These are phyloP conservation scores for Lipomyces sp. DNA, from an alignment of 805 yeast species.

Conservation along the genomic window DNA sequence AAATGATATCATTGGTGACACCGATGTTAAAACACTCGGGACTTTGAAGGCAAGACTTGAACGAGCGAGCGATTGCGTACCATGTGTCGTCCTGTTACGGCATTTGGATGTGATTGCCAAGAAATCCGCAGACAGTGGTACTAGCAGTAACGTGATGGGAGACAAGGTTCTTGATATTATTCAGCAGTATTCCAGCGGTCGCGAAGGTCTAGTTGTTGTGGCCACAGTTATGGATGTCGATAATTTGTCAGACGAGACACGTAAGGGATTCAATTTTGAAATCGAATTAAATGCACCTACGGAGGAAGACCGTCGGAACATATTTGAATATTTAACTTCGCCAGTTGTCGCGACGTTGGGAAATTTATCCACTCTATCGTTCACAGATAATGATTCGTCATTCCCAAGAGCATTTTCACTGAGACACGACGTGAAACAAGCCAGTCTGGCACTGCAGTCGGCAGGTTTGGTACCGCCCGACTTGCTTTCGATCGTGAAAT, in stretches of 20 bases:
- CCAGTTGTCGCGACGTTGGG: not conserved
- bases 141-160: constrained; percentile 37
- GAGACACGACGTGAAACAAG: constrained; percentile 52
- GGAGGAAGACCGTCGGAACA: constrained; percentile 65
- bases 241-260: constrained; percentile 58
- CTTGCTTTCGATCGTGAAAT: constrained; percentile 62
- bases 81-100: constrained; percentile 54
- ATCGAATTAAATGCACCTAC: constrained; percentile 71
- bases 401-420: constrained; percentile 33
- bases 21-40: constrained; percentile 78
- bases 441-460: constrained; percentile 70
- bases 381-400: not conserved
- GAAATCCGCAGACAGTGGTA: constrained; percentile 58
- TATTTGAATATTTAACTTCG: constrained; percentile 53
- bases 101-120: constrained; percentile 77
- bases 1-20: constrained; percentile 61
- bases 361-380: not conserved
- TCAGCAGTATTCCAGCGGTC: constrained; percentile 49
- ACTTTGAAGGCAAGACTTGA: constrained; percentile 73
- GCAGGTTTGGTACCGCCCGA: constrained; percentile 92
- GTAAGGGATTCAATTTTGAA: constrained; percentile 73
- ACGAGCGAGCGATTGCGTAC: constrained; percentile 47
- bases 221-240: constrained; percentile 71
- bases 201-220: constrained; percentile 48
- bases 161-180: constrained; percentile 55